Evolutionary conservation across 1,284 basidiomycete species (phyloP).

Genomic region (Ceratobasidium sp.): DNA sequence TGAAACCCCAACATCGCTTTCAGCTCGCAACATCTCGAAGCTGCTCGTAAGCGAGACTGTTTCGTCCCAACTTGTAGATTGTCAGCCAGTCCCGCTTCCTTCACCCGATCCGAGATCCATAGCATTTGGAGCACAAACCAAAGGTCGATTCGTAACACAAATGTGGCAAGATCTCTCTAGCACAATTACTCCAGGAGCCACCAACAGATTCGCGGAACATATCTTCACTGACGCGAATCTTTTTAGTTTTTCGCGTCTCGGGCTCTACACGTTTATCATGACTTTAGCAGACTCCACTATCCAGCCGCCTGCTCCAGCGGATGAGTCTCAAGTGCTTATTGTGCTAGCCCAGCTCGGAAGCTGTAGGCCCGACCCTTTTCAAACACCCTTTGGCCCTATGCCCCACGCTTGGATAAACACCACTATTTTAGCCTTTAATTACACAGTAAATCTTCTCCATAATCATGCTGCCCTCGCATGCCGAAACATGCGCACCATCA

Average conservation of each 20-base stretch:
- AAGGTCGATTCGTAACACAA: background rate
- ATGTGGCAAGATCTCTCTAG: background rate
- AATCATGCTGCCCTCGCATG: conserved; percentile 3
- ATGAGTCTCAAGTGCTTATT: conserved; percentile 6
- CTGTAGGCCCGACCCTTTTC: background rate
- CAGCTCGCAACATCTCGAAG: background rate
- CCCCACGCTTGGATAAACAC: background rate
- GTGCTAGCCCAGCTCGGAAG: background rate
- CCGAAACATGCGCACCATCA: conserved; percentile 1
- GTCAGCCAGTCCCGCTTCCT: background rate
- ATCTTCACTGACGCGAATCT: background rate
- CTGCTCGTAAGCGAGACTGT: background rate
- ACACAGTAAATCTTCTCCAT: too few relatives aligned
- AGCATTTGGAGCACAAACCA: background rate
- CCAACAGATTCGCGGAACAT: background rate
- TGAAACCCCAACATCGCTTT: background rate
- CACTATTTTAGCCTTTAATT: background rate
- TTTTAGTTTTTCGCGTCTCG: background rate
- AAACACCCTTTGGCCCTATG: conserved; percentile 11
- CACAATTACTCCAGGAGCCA: background rate
- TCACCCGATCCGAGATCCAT: too few relatives aligned
- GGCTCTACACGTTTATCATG: conserved; percentile 7
- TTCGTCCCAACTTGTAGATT: background rate
- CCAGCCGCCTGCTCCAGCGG: background rate
- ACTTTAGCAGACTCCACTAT: background rate